These are phyloP conservation scores for Pascua guehoae DNA, from an alignment of 1,284 basidiomycete genomes.

Conservation along the genomic window DNA sequence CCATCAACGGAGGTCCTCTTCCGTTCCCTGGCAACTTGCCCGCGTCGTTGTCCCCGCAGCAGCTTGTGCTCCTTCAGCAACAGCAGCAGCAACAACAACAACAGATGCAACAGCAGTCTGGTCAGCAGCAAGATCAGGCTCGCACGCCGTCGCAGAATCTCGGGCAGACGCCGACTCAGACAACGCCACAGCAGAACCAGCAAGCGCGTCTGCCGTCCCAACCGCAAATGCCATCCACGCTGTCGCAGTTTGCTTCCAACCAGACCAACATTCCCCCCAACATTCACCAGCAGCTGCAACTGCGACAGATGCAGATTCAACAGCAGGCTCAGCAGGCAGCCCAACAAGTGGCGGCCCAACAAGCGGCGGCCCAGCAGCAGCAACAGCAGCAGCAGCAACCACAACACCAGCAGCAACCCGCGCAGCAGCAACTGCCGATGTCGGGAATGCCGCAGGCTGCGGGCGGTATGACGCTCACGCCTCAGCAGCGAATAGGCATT, in stretches of 20 bases:
- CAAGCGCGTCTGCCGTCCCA: conserved; percentile 10
- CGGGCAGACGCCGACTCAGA: conserved; percentile 4
- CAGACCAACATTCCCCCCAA: conserved; percentile 14
- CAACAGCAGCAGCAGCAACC: background rate
- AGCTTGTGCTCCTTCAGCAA: background rate
- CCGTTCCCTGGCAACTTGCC: background rate
- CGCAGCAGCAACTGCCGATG: conserved; percentile 1
- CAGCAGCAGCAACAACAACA: conserved; percentile 2
- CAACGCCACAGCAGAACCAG: conserved; percentile 3
- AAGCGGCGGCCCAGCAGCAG: background rate
- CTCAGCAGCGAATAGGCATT: conserved; percentile 15
- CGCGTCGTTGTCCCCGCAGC: background rate
- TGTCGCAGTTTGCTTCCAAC: conserved; percentile 20
- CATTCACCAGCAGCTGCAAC: conserved; percentile 19
- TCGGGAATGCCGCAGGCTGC: background rate
- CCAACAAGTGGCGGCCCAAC: conserved; percentile 1
- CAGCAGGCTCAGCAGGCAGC: conserved; percentile 6
- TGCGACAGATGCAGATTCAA: conserved; percentile 16
- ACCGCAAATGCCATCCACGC: conserved; percentile 9
- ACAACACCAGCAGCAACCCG: background rate
- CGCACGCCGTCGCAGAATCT: conserved; percentile 4
- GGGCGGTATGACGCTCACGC: conserved; percentile 7
- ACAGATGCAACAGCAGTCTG: background rate
- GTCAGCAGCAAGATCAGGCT: conserved; percentile 6
- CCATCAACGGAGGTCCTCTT: background rate